Conservation (phyloP, 2,329 filamentous ascomycete genomes). For the Bertia moriformis region DNA sequence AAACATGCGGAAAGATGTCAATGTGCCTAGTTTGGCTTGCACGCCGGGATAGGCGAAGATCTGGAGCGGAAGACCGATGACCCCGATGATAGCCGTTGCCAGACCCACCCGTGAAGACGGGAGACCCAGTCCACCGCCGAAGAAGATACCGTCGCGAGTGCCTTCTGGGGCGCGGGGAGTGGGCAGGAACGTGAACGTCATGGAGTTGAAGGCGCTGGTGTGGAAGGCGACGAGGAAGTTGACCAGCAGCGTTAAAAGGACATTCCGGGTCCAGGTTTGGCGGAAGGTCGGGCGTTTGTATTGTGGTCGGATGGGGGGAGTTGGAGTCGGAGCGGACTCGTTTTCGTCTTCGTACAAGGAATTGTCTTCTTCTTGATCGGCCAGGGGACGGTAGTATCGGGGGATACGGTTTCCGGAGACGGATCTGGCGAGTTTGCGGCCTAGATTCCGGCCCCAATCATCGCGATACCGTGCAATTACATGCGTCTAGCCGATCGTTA, state of each 20-base stretch:
- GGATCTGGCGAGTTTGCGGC: not conserved
- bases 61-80: slow-evolving; percentile 59
- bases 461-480: not conserved
- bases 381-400: not conserved
- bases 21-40: slow-evolving; percentile 33
- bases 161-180: slow-evolving; percentile 35
- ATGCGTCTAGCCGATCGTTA: not conserved
- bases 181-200: slow-evolving; percentile 66
- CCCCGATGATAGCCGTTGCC: slow-evolving; percentile 62
- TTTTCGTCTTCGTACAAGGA: not conserved
- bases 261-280: slow-evolving; percentile 38
- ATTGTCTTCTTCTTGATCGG: not conserved
- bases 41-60: slow-evolving; percentile 38
- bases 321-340: not conserved
- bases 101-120: slow-evolving; percentile 58
- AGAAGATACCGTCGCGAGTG: slow-evolving; percentile 24
- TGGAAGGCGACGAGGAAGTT: slow-evolving; percentile 61
- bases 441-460: not conserved
- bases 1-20: slow-evolving; percentile 34
- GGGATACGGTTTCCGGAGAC: not conserved
- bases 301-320: not conserved
- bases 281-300: slow-evolving; percentile 28
- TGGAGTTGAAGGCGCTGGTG: slow-evolving; percentile 60
- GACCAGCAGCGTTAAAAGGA: slow-evolving; percentile 38
- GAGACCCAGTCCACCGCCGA: slow-evolving; percentile 65